Base-by-base conservation (phyloP, 2,329 filamentous ascomycete genomes). In the Chalaropsis thielavioides region DNA sequence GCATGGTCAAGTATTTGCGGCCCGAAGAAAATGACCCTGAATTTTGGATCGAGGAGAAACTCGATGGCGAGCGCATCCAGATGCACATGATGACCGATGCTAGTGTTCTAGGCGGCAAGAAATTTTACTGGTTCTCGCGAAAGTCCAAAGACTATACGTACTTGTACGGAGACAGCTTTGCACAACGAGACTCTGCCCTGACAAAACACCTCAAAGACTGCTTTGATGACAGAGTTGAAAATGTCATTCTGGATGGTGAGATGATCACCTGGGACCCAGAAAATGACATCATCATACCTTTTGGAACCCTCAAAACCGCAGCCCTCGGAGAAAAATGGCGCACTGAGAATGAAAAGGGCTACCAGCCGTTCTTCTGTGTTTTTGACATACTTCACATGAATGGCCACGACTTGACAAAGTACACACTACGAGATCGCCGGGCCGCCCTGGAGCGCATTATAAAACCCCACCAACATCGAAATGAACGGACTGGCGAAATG, bases 201-300 rank as follows among this genome's bases (percentile, higher is more conserved):
- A 96, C 92, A 0, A 82, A 90, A 41, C 87, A 95, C 72, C 78
- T 97, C 22, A 83, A 83, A 63, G 79, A 84, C 49, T 90, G 90
- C 0, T 97, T 99, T 72, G 79, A 85, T 1, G 77, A 84, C 0
- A 85, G 86, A 1, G 90, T 97, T 0, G 81, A 86, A 17, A 96
- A 89, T 71, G 81, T 96, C 69, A 96, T 99, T 61, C 80, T 99
- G 0, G 94, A 99, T 71, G 94, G 94, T 10, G 94, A 99, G 73
- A 99, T 99, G 94, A 91, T 99, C 66, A 96, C 92, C 0, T 99
- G 94, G 94, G 90, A 97, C 72, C 89, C 91, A 67, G 84, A 87
- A 56, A 80, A 88, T 61, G 88, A 96, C 75, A 88, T 88, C 64
- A 88, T 94, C 63, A 87, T 95, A 17, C 85, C 88, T 0, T 99